These are phyloP conservation scores for Wickerhamiella sorbophila DNA, from an alignment of 805 yeast genomes.

Conservation along the genomic window DNA sequence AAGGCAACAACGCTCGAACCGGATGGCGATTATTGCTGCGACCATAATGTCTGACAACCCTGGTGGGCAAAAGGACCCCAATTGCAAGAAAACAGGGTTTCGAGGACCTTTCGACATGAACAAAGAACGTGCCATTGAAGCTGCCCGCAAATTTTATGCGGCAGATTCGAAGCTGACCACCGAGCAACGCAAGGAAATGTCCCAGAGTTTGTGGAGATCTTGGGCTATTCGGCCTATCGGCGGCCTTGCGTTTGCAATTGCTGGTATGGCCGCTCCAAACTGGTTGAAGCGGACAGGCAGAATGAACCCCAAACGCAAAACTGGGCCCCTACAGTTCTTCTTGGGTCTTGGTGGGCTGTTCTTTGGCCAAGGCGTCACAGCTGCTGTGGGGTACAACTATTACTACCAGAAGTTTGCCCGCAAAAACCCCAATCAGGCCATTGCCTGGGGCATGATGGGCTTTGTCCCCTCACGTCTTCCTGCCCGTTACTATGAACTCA, in stretches of 20 bases:
- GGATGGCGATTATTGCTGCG: no score
- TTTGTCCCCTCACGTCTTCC: conserved; percentile 18
- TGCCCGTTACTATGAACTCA: conserved; percentile 14
- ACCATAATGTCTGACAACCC: no score
- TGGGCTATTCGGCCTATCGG: conserved; percentile 12
- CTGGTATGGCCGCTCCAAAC: conserved; percentile 11
- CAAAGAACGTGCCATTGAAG: background rate
- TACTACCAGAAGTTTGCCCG: conserved; percentile 1
- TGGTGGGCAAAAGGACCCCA: no score
- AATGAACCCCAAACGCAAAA: conserved; percentile 6
- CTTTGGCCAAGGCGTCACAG: conserved; percentile 12
- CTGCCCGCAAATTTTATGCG: conserved; percentile 14
- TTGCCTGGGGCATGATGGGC: conserved; percentile 11
- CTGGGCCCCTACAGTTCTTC: conserved; percentile 12
- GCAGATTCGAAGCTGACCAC: conserved; percentile 11
- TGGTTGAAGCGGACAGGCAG: conserved; percentile 9
- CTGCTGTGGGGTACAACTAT: conserved; percentile 7
- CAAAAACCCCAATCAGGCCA: conserved; percentile 1
- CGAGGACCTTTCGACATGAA: background rate
- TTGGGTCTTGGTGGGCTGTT: conserved; percentile 17
- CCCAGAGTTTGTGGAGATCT: conserved; percentile 12
- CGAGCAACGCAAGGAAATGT: conserved; percentile 12
- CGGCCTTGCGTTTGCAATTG: conserved; percentile 15
- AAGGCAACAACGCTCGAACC: no score
- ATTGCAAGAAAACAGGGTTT: no score